Evolutionary conservation across 345 rosid species (phyloP).

Genomic region (Eutrema japonicum): DNA sequence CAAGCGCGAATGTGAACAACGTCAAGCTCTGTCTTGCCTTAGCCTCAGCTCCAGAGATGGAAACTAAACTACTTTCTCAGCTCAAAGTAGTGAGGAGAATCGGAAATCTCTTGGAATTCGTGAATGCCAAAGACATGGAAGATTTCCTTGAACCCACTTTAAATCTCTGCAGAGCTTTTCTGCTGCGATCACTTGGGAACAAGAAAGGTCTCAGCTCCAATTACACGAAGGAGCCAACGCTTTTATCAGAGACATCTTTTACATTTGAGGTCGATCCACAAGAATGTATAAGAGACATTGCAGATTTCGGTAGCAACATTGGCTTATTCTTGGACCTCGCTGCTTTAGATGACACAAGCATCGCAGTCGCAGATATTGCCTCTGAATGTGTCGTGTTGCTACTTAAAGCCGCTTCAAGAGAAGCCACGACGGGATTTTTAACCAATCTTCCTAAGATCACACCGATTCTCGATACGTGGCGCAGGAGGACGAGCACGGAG

Average conservation of each 20-base stretch:
- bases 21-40: slow-evolving; percentile 89
- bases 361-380: slow-evolving; percentile 60
- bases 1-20: slow-evolving; percentile 86
- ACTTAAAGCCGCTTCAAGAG: slow-evolving; percentile 88
- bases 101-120: slow-evolving; percentile 88
- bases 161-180: slow-evolving; percentile 78
- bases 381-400: slow-evolving; percentile 82
- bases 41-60: slow-evolving; percentile 97
- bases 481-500: slow-evolving; percentile 47
- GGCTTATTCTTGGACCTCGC: slow-evolving; percentile 70
- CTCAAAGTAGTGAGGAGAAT: slow-evolving; percentile 79
- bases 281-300: slow-evolving; percentile 71
- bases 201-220: slow-evolving; percentile 50
- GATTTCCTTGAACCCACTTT: slow-evolving; percentile 95
- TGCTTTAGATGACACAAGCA: slow-evolving; percentile 50
- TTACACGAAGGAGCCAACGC: slow-evolving; percentile 62
- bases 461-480: slow-evolving; percentile 66
- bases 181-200: slow-evolving; percentile 63
- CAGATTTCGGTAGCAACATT: slow-evolving; percentile 73
- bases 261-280: slow-evolving; percentile 56
- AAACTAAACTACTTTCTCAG: slow-evolving; percentile 81
- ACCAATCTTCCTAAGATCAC: slow-evolving; percentile 79
- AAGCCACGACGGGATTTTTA: slow-evolving; percentile 82
- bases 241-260: slow-evolving; percentile 58
- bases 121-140: slow-evolving; percentile 89